Percentiles rank a stretch among this genome's conserved stretches.
These are phyloP conservation scores for Phytophthora nicotianae DNA, from an alignment of 352 stramenopile species.

Conservation along the genomic window DNA sequence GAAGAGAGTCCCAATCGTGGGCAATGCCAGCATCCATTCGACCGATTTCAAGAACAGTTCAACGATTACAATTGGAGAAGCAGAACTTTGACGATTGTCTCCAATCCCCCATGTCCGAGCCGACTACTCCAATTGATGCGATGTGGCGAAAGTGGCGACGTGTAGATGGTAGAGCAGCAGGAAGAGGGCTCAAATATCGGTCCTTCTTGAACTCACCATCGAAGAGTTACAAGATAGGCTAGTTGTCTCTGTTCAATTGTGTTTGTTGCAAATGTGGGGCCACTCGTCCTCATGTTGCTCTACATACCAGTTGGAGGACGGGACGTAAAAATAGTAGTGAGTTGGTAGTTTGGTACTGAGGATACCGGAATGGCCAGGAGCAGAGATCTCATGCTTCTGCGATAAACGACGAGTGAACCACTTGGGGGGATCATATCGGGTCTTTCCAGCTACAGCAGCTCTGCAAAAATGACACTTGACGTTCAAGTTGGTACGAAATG, in stretches of 20 bases:
- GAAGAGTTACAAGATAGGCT: background rate
- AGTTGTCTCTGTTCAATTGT: too few species aligned
- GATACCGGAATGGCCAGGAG: background rate
- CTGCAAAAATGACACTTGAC: slow-evolving; percentile 27
- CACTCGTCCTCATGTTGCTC: slow-evolving; percentile 19
- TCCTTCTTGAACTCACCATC: background rate
- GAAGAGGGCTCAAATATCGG: slow-evolving; percentile 9
- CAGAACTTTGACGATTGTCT: background rate
- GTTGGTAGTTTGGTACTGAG: slow-evolving; percentile 6
- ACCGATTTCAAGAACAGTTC: background rate
- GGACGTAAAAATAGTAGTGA: slow-evolving; percentile 25
- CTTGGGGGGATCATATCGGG: slow-evolving; percentile 3
- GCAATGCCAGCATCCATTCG: slow-evolving; percentile 9
- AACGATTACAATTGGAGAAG: slow-evolving; percentile 3
- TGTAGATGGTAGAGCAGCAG: slow-evolving; percentile 12
- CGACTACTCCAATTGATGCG: slow-evolving; percentile 14
- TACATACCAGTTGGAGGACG: slow-evolving; percentile 7
- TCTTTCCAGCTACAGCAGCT: background rate
- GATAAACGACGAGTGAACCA: too few species aligned
- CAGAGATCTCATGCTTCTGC: background rate
- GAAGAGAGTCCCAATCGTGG: background rate
- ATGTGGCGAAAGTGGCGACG: slow-evolving; percentile 38
- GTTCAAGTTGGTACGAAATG: slow-evolving; percentile 13
- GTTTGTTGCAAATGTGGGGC: too few species aligned
- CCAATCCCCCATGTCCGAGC: slow-evolving; percentile 2